phyloP scores from a whole-genome alignment of 108 stramenopile species.

The Fragilariopsis cylindrus region DNA sequence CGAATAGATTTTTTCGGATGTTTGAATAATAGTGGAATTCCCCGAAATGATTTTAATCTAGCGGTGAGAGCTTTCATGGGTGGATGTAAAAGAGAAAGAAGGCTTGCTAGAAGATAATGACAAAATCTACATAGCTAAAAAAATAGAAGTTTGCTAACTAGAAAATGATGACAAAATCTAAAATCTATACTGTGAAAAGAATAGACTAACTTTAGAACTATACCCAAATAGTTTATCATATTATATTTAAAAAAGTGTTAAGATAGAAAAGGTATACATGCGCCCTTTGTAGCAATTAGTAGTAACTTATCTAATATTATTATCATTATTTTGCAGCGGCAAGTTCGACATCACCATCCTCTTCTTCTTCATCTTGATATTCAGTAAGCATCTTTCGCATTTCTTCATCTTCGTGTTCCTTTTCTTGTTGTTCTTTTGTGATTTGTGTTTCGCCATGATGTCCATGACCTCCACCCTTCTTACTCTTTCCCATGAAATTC shows the following conservation, averaged over 20 bases:
- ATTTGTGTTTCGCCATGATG: conserved; percentile 25
- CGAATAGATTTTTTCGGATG: conserved; percentile 59
- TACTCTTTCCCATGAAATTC: conserved; percentile 92
- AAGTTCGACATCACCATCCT: conserved; percentile 35
- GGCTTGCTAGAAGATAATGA: conserved; percentile 23
- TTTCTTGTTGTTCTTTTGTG: conserved; percentile 12
- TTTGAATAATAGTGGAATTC: conserved; percentile 42
- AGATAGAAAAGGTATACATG: not conserved
- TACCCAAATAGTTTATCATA: too few relatives aligned
- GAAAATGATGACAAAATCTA: conserved; percentile 6
- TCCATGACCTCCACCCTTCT: conserved; percentile 46
- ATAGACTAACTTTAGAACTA: too few relatives aligned
- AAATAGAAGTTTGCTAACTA: not conserved
- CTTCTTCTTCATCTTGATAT: conserved; percentile 46
- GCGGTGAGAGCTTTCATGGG: conserved; percentile 64
- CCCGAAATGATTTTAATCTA: conserved; percentile 73
- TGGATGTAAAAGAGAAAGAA: conserved; percentile 67
- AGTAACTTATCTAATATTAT: not conserved
- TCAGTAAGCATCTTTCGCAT: conserved; percentile 55
- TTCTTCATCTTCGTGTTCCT: conserved; percentile 38
- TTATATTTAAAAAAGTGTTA: not conserved
- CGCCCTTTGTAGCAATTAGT: not conserved
- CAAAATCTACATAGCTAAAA: not conserved
- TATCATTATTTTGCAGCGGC: conserved; percentile 15
- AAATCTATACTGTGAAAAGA: not conserved